Base-by-base conservation (phyloP, 2,329 filamentous ascomycete genomes). In the Xylariaceae sp. region DNA sequence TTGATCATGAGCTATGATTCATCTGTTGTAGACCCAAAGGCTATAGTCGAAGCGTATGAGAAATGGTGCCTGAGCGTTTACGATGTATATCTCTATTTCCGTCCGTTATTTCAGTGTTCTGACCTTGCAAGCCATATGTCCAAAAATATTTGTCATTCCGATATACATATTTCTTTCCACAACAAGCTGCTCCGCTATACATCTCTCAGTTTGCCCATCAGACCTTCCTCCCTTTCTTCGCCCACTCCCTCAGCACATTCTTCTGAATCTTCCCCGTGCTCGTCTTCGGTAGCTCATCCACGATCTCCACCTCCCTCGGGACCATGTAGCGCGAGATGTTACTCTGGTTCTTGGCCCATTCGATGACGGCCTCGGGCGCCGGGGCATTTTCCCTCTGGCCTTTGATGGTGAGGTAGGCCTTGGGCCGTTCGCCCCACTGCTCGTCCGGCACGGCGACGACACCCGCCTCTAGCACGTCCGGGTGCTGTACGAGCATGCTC, bases 201-300 rank as follows among this genome's bases (percentile, higher is more conserved):
- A 39, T 21, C 14, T 6, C 4, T 16, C 24, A 4, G 6, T 47
- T 4, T 14, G 1, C 14, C 19, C 28, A 41, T 54, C 41, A 61
- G 9, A 9, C 11, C 39, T 33, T 51, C 50, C 19, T 61, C 29
- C 39, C 39, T 48, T 69, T 71, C 69, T 85, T 91, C 2, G 90
- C 90, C 94, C 93, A 96, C 65, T 91, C 89, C 58, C 95, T 80
- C 53, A 99, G 75, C 6, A 96, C 85, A 69, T 96, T 98, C 85
- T 99, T 99, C 83, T 92, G 88, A 58, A 98, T 83, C 82, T 99
- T 99, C 3, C 95, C 95, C 0, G 95, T 99, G 74, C 90, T 95
- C 24, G 95, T 99, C 83, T 99, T 99, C 8, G 95, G 95, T 63
- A 99, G 79, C 74, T 97, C 93, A 5, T 78, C 65, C n/a, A 99